Base-by-base conservation (phyloP, 345 rosid genomes). In the Gossypium mustelinum region DNA sequence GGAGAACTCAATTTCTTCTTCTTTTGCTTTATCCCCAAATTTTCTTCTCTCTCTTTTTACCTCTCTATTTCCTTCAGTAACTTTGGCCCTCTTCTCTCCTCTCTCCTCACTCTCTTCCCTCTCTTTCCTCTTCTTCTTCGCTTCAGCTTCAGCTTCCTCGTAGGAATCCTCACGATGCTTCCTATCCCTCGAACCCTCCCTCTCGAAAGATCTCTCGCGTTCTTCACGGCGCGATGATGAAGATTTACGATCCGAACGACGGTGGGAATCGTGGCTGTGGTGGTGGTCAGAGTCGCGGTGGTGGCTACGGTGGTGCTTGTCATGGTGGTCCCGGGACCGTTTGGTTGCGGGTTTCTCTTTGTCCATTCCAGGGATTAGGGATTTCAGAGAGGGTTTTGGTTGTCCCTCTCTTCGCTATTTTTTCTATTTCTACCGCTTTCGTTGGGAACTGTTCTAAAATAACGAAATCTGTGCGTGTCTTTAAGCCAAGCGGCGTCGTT, bases 221-320 rank as follows among this genome's bases (percentile, higher is more conserved):
- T 83, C 88, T 20, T 83, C 88, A 20, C 79, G 88, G 79, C 71
- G 83, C 13, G 82, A 77, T 9, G 83, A 79, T 18, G 84, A 77
- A 3, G 83, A 82, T 73, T 82, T 87, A 73, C 79, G 85, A 55
- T 87, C 86, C 72, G 89, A 87, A 43, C 90, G 83, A 27, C 81
- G 90, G 78, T 81, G 75, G 59, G 84, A 78, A 54, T 89, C 90
- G 29, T 86, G 85, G 58, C 80, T 75, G 81, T 80, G 72, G 56
- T 68, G 84, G 50, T 66, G 80, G 43, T 84, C 85, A 66, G 85
- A 77, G 58, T 89, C 89, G 24, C 88, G 86, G 66, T 83, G 82
- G 81, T 81, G 84, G 48, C 84, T 82, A 11, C 83, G 41, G 41
- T 82, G 79, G 60, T 79, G 89, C 63, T 83, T 86, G 45, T 70